Conservation (phyloP, 1,139 yeast genomes). For the Blastobotrys buckinghamii region DNA sequence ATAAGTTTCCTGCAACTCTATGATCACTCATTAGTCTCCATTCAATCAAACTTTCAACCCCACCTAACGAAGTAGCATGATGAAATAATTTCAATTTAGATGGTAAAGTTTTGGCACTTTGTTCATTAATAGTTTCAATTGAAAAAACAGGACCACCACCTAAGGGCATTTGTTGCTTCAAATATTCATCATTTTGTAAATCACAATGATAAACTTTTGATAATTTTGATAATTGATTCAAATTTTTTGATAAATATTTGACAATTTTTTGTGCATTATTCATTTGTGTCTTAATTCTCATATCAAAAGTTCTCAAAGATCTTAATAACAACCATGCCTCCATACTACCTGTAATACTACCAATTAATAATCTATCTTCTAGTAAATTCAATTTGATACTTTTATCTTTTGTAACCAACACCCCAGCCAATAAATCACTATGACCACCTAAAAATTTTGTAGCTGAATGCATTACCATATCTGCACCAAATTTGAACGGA, state of each 20-base stretch:
- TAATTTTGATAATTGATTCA: conserved; percentile 44
- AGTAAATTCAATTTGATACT: conserved; percentile 43
- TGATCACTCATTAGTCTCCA: conserved; percentile 81
- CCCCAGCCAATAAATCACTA: conserved; percentile 84
- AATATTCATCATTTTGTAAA: conserved; percentile 47
- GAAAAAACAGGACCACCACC: conserved; percentile 73
- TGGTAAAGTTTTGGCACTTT: conserved; percentile 61
- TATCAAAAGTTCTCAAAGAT: conserved; percentile 71
- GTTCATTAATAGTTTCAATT: conserved; percentile 46
- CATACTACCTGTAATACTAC: conserved; percentile 72
- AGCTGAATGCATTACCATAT: conserved; percentile 80
- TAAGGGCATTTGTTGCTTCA: conserved; percentile 55
- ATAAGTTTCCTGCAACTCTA: conserved; percentile 46
- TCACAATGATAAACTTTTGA: conserved; percentile 62
- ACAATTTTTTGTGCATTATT: conserved; percentile 60
- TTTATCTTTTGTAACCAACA: conserved; percentile 55
- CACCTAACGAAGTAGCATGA: conserved; percentile 92
- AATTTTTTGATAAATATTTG: conserved; percentile 47
- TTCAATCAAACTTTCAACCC: conserved; percentile 87
- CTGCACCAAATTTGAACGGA: conserved; percentile 77
- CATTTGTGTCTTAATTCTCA: conserved; percentile 64
- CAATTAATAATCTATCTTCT: conserved; percentile 60
- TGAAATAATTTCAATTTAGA: conserved; percentile 62
- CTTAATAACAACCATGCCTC: conserved; percentile 71
- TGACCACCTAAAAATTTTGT: conserved; percentile 93